These are phyloP conservation scores for Conoideocrella luteorostrata DNA, from an alignment of 2,329 filamentous ascomycete species.

Conservation along the genomic window DNA sequence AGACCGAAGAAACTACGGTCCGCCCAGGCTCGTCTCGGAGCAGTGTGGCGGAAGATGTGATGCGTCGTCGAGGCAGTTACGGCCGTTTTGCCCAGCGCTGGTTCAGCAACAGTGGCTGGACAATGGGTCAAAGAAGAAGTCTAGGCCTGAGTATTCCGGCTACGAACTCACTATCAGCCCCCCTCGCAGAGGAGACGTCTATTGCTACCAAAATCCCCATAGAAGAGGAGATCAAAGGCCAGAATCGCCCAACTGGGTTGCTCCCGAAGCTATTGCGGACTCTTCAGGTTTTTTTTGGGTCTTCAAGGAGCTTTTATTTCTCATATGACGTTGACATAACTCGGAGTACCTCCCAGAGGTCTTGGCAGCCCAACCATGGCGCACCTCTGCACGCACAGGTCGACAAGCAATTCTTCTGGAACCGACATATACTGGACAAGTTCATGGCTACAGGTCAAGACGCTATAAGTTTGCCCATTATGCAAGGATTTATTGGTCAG, in stretches of 20 bases:
- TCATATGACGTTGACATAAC: conserved; percentile 94
- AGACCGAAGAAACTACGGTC: conserved; percentile 26
- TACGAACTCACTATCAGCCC: conserved; percentile 10
- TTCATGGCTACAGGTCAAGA: conserved; percentile 71
- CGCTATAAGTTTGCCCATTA: conserved; percentile 67
- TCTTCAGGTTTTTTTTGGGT: conserved; percentile 75
- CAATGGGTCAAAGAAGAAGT: conserved; percentile 60
- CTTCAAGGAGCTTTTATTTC: conserved; percentile 84
- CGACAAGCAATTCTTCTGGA: conserved; percentile 87
- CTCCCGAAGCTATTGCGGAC: conserved; percentile 81
- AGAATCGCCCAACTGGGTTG: conserved; percentile 38
- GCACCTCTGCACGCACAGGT: conserved; percentile 63
- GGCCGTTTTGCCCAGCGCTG: conserved; percentile 84
- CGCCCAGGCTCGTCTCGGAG: conserved; percentile 34
- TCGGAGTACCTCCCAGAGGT: conserved; percentile 43
- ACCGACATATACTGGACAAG: conserved; percentile 64
- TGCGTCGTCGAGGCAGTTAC: conserved; percentile 74
- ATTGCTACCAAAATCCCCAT: conserved; percentile 26
- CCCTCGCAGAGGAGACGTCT: conserved; percentile 13
- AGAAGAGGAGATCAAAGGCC: conserved; percentile 29
- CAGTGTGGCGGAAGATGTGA: conserved; percentile 83
- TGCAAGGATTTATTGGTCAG: conserved; percentile 94
- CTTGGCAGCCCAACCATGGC: conserved; percentile 15
- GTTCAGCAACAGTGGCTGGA: conserved; percentile 84
- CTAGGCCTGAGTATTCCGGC: conserved; percentile 56